Evolutionary conservation across 192 early-diverging fungal genomes (phyloP).

Genomic region (Lobosporangium transversale): DNA sequence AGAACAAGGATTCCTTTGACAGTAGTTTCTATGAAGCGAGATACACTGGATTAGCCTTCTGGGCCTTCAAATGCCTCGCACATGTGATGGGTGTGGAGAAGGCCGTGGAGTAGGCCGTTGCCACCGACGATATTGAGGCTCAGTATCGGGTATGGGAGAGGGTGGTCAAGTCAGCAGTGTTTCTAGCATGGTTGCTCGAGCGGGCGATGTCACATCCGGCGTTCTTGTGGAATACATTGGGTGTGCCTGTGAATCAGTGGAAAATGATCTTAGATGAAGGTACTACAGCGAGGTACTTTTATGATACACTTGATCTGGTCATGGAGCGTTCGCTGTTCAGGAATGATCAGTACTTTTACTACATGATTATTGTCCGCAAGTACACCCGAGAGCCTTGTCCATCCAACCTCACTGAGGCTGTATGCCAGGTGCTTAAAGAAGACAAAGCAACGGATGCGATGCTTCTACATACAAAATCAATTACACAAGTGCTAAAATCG

Average conservation of each 20-base stretch:
- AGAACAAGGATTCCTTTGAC: conserved; percentile 66
- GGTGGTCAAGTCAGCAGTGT: conserved; percentile 71
- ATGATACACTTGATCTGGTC: conserved; percentile 86
- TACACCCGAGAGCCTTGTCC: conserved; percentile 78
- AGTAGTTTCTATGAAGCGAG: conserved; percentile 84
- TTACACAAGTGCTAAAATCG: conserved; percentile 69
- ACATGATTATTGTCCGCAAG: conserved; percentile 74
- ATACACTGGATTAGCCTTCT: conserved; percentile 82
- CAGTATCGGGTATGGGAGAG: conserved; percentile 73
- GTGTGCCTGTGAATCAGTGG: conserved; percentile 88
- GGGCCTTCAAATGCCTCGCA: conserved; percentile 70
- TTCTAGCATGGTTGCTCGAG: conserved; percentile 67
- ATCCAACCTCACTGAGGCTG: conserved; percentile 77
- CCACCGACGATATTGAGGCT: conserved; percentile 62
- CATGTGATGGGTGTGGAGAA: conserved; percentile 64
- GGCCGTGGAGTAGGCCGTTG: conserved; percentile 65
- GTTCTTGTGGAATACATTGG: conserved; percentile 87
- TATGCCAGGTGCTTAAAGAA: conserved; percentile 69
- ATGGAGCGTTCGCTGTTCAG: conserved; percentile 67
- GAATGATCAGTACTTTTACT: conserved; percentile 88
- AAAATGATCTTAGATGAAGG: conserved; percentile 86
- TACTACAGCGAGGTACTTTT: conserved; percentile 78
- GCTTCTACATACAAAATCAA: conserved; percentile 84
- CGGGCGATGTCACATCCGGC: conserved; percentile 79
- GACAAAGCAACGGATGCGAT: conserved; percentile 68